Percentiles rank a stretch among this genome's conserved stretches.
Conservation (phyloP, 2,329 filamentous ascomycete genomes). For the Phoma herbarum region DNA sequence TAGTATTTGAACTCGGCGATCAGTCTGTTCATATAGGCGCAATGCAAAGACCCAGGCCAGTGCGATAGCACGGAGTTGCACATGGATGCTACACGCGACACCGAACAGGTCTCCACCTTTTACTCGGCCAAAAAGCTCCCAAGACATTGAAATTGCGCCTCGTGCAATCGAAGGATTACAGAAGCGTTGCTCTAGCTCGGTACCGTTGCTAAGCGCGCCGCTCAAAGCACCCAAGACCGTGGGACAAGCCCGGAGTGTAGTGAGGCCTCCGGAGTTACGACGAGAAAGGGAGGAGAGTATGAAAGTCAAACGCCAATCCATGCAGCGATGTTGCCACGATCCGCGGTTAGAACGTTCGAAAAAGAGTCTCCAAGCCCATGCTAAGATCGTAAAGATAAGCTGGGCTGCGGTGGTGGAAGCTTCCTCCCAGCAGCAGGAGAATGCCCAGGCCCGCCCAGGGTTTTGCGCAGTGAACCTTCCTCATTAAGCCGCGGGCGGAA, state of each 20-base stretch:
- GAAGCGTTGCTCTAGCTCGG: slow-evolving; percentile 14
- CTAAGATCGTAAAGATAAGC: slow-evolving; percentile 35
- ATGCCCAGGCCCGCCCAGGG: slow-evolving; percentile 27
- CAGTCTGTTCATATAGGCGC: slow-evolving; percentile 29
- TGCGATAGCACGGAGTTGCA: slow-evolving; percentile 23
- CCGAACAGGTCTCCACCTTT: slow-evolving; percentile 8
- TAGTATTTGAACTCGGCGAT: slow-evolving; percentile 9
- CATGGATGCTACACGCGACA: slow-evolving; percentile 26
- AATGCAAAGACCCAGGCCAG: slow-evolving; percentile 18
- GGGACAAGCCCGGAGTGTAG: slow-evolving; percentile 23
- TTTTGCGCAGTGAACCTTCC: slow-evolving; percentile 15
- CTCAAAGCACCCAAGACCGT: slow-evolving; percentile 31
- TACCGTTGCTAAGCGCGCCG: slow-evolving; percentile 34
- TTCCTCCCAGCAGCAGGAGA: slow-evolving; percentile 20
- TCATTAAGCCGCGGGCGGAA: slow-evolving; percentile 18
- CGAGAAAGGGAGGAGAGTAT: slow-evolving; percentile 33
- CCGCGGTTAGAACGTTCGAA: slow-evolving; percentile 28
- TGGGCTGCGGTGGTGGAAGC: slow-evolving; percentile 25
- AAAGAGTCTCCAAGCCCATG: slow-evolving; percentile 33
- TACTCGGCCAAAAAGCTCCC: slow-evolving; percentile 17
- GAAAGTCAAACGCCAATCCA: slow-evolving; percentile 23
- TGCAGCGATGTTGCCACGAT: slow-evolving; percentile 21
- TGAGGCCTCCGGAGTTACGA: slow-evolving; percentile 25
- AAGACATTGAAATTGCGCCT: slow-evolving; percentile 26
- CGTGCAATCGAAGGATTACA: slow-evolving; percentile 25